A percentile compares a stretch with the other conserved stretches of the same genome.
These are phyloP conservation scores for Salix purpurea DNA, from an alignment of 345 rosid genomes.

Conservation along the genomic window DNA sequence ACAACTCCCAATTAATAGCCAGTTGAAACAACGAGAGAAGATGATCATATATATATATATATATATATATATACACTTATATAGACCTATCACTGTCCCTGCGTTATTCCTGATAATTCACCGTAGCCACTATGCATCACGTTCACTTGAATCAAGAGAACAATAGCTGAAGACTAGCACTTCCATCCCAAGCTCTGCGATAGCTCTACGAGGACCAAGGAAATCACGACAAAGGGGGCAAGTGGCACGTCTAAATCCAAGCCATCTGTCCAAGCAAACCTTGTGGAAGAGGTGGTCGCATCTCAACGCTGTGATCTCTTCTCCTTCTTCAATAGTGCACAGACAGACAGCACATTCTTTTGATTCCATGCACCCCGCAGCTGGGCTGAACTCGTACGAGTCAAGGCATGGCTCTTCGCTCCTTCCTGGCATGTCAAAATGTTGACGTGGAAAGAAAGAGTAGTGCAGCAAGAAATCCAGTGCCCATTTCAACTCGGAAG, in stretches of 20 bases:
- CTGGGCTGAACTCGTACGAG: background rate
- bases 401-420: background rate
- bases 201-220: no score
- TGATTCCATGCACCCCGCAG: background rate
- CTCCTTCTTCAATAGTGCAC: constrained; percentile 8
- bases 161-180: no score
- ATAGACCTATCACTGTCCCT: no score
- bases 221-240: constrained; percentile 20
- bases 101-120: background rate
- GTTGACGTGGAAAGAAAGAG: background rate
- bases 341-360: constrained; percentile 13
- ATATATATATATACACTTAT: no score
- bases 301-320: constrained; percentile 18
- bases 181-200: no score
- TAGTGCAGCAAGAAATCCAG: constrained; percentile 11
- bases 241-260: background rate
- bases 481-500: constrained; percentile 15
- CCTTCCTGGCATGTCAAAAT: background rate
- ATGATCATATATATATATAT: no score
- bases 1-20: no score
- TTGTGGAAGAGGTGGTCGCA: constrained; percentile 24
- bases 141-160: background rate
- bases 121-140: constrained; percentile 18
- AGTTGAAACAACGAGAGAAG: no score
- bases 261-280: constrained; percentile 18